These are phyloP conservation scores for Massospora cicadina DNA, from an alignment of 371 early-diverging fungal genomes.

Conservation along the genomic window DNA sequence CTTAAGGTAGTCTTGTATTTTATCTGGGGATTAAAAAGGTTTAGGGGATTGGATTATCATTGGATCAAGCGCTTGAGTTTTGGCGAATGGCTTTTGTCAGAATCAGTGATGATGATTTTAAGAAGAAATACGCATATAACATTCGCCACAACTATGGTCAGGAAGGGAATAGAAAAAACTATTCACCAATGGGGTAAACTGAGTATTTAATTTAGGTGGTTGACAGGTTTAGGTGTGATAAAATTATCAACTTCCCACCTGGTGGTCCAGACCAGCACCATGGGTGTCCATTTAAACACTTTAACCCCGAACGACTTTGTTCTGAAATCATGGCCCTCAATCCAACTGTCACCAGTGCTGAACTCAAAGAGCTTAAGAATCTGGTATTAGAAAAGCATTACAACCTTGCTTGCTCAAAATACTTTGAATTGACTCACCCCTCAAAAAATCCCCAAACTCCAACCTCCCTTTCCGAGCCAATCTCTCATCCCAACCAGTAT, in stretches of 20 bases:
- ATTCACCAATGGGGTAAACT: slow-evolving; percentile 68
- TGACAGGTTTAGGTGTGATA: slow-evolving; percentile 40
- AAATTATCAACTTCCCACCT: slow-evolving; percentile 71
- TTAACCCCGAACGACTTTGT: slow-evolving; percentile 36
- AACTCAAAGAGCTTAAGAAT: slow-evolving; percentile 40
- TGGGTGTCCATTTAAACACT: slow-evolving; percentile 93
- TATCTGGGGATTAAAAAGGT: neutral
- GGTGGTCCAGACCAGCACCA: slow-evolving; percentile 65
- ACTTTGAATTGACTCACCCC: slow-evolving; percentile 51
- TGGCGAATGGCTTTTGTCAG: slow-evolving; percentile 70
- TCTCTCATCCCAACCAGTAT: slow-evolving; percentile 86
- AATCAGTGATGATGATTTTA: slow-evolving; percentile 74
- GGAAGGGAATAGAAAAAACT: slow-evolving; percentile 90
- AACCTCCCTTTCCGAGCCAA: slow-evolving; percentile 34
- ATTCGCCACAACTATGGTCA: slow-evolving; percentile 95
- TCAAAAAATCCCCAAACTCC: slow-evolving; percentile 15
- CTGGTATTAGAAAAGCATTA: slow-evolving; percentile 61
- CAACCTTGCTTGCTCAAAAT: slow-evolving; percentile 83
- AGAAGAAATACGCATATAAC: slow-evolving; percentile 85
- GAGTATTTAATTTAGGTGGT: too few relatives aligned
- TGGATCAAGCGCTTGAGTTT: slow-evolving; percentile 82
- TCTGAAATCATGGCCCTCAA: slow-evolving; percentile 21
- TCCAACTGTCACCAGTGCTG: slow-evolving; percentile 26
- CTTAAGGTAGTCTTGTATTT: slow-evolving; percentile 39
- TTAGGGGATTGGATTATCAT: slow-evolving; percentile 65